Conservation (phyloP, 108 stramenopile genomes). For the Conticribra weissflogii region DNA sequence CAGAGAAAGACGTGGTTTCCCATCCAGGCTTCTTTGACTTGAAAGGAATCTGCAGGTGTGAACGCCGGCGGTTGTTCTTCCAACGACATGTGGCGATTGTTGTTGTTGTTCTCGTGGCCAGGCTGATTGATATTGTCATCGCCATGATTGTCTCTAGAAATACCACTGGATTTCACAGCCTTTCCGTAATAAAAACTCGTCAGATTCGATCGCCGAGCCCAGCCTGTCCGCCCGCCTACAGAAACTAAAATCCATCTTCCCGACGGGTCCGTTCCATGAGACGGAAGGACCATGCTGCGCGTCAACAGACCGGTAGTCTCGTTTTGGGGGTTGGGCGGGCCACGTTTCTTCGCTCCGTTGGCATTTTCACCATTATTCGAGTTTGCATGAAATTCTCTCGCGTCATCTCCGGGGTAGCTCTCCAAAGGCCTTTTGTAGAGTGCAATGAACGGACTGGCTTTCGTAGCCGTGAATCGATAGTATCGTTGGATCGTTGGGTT, state of each 20-base stretch:
- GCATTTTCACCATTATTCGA: background rate
- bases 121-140: constrained; percentile 1
- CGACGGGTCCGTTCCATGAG: constrained; percentile 81
- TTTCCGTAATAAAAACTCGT: background rate
- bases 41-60: constrained; percentile 58
- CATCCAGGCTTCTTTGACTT: constrained; percentile 84
- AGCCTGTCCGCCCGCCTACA: constrained; percentile 85
- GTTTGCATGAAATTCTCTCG: constrained; percentile 14
- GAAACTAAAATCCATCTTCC: constrained; percentile 83
- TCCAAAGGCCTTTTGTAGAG: constrained; percentile 74
- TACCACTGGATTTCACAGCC: no score
- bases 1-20: constrained; percentile 88
- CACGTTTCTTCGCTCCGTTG: background rate
- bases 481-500: constrained; percentile 86
- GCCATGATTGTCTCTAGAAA: no score
- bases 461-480: constrained; percentile 82
- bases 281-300: constrained; percentile 78
- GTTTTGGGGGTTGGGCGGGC: constrained; percentile 39
- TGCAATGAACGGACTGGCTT: constrained; percentile 79
- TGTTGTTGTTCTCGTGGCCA: constrained; percentile 13
- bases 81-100: background rate
- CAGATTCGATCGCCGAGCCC: constrained; percentile 58
- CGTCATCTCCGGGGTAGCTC: constrained; percentile 24
- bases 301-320: constrained; percentile 80
- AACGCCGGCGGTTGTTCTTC: constrained; percentile 50